Percentiles rank a stretch among this genome's conserved stretches.
Conservation (phyloP, 768 basidiomycete genomes). For the Baorangia bicolor region DNA sequence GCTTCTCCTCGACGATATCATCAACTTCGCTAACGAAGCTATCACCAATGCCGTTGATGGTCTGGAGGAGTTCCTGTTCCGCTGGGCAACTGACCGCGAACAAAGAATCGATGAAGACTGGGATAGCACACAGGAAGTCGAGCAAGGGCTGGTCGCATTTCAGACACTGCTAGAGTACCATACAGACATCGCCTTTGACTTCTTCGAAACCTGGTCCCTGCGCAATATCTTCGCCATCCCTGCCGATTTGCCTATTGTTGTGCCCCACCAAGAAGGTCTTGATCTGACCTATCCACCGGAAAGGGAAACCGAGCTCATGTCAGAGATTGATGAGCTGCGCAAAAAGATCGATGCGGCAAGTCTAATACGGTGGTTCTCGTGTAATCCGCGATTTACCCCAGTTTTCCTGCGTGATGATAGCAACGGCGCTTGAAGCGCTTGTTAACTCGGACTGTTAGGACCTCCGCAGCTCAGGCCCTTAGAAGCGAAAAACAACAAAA, state of each 20-base stretch:
- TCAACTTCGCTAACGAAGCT: slow-evolving; percentile 78
- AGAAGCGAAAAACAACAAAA: slow-evolving; percentile 46
- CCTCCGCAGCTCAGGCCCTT: slow-evolving; percentile 44
- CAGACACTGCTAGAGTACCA: slow-evolving; percentile 88
- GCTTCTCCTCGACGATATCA: slow-evolving; percentile 81
- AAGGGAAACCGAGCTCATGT: slow-evolving; percentile 57
- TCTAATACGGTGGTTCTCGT: slow-evolving; percentile 12
- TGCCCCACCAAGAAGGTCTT: slow-evolving; percentile 73
- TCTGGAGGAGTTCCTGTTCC: slow-evolving; percentile 73
- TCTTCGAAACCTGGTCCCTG: slow-evolving; percentile 87
- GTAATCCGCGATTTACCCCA: slow-evolving; percentile 7
- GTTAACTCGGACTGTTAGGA: slow-evolving; percentile 51
- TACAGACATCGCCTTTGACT: slow-evolving; percentile 88
- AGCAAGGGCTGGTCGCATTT: slow-evolving; percentile 80
- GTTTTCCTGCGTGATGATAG: slow-evolving; percentile 35
- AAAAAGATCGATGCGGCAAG: slow-evolving; percentile 68
- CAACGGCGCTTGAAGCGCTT: slow-evolving; percentile 64
- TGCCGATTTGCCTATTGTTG: slow-evolving; percentile 63
- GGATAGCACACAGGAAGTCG: slow-evolving; percentile 67
- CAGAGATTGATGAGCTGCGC: slow-evolving; percentile 67
- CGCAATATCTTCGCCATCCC: slow-evolving; percentile 85
- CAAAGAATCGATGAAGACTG: slow-evolving; percentile 45
- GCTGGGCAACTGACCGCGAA: slow-evolving; percentile 69
- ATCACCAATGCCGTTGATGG: slow-evolving; percentile 77
- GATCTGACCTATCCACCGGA: slow-evolving; percentile 62